A percentile compares a stretch with the other conserved stretches of the same genome.
These are phyloP conservation scores for Hygrophorus russula DNA, from an alignment of 768 basidiomycete genomes.

Conservation along the genomic window DNA sequence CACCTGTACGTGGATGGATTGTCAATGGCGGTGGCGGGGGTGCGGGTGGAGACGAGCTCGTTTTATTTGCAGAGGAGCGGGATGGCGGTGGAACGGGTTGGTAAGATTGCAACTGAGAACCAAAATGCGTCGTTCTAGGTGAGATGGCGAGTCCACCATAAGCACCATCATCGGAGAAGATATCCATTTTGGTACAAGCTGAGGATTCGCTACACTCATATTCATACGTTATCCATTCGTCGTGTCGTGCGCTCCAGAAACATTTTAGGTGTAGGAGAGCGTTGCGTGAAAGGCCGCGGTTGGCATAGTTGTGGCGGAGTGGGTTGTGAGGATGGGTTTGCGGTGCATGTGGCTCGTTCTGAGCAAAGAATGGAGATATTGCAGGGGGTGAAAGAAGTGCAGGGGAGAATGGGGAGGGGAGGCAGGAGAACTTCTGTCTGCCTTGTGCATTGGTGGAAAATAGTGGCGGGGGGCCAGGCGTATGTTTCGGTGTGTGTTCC, in stretches of 20 bases:
- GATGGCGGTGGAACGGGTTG: constrained; percentile 7
- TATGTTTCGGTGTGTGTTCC: too few species aligned
- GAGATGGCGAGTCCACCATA: neutral
- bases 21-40: constrained; percentile 20
- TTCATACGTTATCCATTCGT: constrained; percentile 31
- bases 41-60: too few species aligned
- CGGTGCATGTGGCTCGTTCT: neutral
- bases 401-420: constrained; percentile 28
- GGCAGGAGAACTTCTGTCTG: constrained; percentile 20
- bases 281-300: constrained; percentile 56
- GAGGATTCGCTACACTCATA: constrained; percentile 4
- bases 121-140: too few species aligned
- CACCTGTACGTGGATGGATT: constrained; percentile 53
- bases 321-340: constrained; percentile 12
- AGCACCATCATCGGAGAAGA: neutral
- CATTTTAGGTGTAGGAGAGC: constrained; percentile 48
- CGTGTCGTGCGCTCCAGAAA: constrained; percentile 50
- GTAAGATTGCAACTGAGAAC: too few species aligned
- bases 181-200: neutral
- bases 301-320: constrained; percentile 31
- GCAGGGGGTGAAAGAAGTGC: too few species aligned
- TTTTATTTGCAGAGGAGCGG: constrained; percentile 14
- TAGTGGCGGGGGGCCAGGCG: too few species aligned
- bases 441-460: too few species aligned
- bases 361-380: neutral